Evolutionary conservation across 2,329 filamentous ascomycete species (phyloP).

Genomic region (Diplodia intermedia): DNA sequence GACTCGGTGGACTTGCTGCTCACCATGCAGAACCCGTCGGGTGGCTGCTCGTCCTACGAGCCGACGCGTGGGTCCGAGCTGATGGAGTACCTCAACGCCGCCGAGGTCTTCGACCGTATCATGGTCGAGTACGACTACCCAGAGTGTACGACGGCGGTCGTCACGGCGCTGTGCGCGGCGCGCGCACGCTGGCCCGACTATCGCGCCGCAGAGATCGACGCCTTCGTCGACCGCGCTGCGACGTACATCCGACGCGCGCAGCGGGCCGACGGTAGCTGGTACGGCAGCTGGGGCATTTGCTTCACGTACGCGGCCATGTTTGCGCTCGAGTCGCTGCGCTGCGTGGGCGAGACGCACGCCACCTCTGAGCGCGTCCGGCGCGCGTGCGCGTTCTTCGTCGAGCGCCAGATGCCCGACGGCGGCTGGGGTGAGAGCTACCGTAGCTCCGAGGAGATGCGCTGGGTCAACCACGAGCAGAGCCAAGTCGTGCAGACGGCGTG

Average conservation of each 20-base stretch:
- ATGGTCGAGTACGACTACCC: constrained; percentile 99
- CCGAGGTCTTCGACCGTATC: constrained; percentile 94
- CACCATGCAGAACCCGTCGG: constrained; percentile 86
- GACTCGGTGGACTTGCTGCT: constrained; percentile 91
- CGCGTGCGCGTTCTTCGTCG: constrained; percentile 85
- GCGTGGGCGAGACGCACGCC: constrained; percentile 79
- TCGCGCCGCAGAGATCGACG: constrained; percentile 74
- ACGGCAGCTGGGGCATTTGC: constrained; percentile 97
- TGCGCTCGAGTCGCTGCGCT: constrained; percentile 83
- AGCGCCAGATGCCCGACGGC: constrained; percentile 84
- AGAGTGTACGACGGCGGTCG: constrained; percentile 94
- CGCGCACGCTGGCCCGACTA: constrained; percentile 82
- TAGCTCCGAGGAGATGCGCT: constrained; percentile 79
- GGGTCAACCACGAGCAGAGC: constrained; percentile 77
- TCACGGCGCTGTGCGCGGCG: constrained; percentile 86
- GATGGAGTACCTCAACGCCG: constrained; percentile 88
- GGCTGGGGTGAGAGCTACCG: constrained; percentile 97
- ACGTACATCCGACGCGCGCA: constrained; percentile 84
- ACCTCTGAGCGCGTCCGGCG: constrained; percentile 74
- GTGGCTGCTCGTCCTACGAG: constrained; percentile 92
- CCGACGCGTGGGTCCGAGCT: constrained; percentile 76
- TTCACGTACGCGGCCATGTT: constrained; percentile 99
- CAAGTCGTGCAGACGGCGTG: constrained; percentile 96
- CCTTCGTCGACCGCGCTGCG: constrained; percentile 75
- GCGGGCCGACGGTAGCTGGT: constrained; percentile 87